These are phyloP conservation scores for Phytophthora pistaciae DNA, from an alignment of 352 stramenopile genomes.

Conservation along the genomic window DNA sequence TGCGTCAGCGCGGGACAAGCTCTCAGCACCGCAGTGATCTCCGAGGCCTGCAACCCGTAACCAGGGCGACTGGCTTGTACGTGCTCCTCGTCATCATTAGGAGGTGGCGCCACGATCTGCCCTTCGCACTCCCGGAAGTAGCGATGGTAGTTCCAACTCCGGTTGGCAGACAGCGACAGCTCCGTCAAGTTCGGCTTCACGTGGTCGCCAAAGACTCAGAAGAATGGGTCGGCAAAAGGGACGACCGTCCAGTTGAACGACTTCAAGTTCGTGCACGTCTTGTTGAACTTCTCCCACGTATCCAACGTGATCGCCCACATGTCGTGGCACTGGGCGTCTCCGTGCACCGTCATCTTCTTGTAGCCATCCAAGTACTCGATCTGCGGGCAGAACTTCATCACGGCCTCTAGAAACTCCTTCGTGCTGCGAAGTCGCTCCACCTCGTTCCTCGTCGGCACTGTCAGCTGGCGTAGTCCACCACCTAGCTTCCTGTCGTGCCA, in stretches of 20 bases:
- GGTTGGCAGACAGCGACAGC: constrained; percentile 29
- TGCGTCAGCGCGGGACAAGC: not conserved
- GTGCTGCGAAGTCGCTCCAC: constrained; percentile 1
- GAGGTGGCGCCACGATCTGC: not conserved
- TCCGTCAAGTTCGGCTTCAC: constrained; percentile 31
- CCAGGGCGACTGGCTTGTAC: not conserved
- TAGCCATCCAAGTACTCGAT: constrained; percentile 33
- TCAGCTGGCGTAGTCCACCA: constrained; percentile 27
- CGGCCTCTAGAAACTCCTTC: constrained; percentile 24
- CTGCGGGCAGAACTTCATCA: constrained; percentile 29
- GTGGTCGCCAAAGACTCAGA: constrained; percentile 35
- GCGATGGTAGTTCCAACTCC: constrained; percentile 31
- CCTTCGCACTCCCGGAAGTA: constrained; percentile 30
- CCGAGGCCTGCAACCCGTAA: constrained; percentile 16
- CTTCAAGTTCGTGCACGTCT: constrained; percentile 23
- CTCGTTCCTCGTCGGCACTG: constrained; percentile 23
- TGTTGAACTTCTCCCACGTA: constrained; percentile 31
- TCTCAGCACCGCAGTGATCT: not conserved
- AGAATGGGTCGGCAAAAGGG: constrained; percentile 41
- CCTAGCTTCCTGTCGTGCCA: constrained; percentile 18
- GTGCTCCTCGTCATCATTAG: not conserved
- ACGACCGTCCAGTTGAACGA: constrained; percentile 31
- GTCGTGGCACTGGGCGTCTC: constrained; percentile 18
- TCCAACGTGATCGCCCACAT: constrained; percentile 26
- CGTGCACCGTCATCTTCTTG: constrained; percentile 12